Percentiles rank a stretch among this genome's conserved stretches.
phyloP scores from a whole-genome alignment of 2,329 filamentous ascomycete genomes.

The Colletotrichum eleusines region DNA sequence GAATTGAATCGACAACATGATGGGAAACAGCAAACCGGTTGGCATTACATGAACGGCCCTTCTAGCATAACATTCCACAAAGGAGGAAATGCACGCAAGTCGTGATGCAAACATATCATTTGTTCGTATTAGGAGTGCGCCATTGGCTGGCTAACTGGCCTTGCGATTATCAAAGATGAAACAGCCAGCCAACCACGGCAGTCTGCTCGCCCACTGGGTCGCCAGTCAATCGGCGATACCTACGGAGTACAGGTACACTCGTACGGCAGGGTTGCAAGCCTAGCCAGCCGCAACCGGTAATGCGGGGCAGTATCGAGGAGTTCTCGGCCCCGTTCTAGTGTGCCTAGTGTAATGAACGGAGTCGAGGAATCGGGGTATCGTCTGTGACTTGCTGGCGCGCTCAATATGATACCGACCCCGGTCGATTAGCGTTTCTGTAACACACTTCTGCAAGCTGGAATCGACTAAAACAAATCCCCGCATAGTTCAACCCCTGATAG shows the following conservation, averaged over 20 bases:
- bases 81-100: background rate
- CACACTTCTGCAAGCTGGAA: slow-evolving; percentile 22
- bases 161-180: background rate
- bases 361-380: background rate
- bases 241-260: no score
- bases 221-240: background rate
- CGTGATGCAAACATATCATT: slow-evolving; percentile 2
- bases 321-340: slow-evolving; percentile 10
- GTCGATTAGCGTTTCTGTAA: slow-evolving; percentile 28
- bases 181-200: background rate
- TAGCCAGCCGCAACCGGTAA: background rate
- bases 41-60: background rate
- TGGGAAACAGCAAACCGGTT: background rate
- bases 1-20: background rate
- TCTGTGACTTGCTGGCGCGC: slow-evolving; percentile 23
- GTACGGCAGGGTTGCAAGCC: background rate
- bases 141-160: background rate
- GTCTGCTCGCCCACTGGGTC: no score
- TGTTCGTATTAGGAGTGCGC: background rate
- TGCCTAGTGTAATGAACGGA: slow-evolving; percentile 2
- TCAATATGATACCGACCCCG: slow-evolving; percentile 6
- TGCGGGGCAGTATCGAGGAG: background rate
- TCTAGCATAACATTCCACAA: background rate
- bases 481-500: slow-evolving; percentile 27
- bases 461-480: slow-evolving; percentile 40